phyloP scores from a whole-genome alignment of 257 asterid species.

The Ophiorrhiza pumila region DNA sequence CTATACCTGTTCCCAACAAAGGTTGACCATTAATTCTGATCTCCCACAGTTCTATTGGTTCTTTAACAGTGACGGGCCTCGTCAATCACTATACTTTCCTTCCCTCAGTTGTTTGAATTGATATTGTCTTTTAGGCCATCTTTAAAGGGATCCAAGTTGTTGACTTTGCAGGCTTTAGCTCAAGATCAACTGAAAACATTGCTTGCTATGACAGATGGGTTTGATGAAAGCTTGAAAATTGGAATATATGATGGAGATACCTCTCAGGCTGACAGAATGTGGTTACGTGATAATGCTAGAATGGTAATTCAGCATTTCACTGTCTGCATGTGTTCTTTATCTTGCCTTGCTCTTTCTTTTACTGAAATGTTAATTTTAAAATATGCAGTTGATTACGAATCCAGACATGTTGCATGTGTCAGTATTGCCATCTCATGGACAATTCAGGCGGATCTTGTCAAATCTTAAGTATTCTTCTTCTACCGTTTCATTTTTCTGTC shows the following conservation, averaged over 20 bases:
- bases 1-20: constrained; percentile 92
- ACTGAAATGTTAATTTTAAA: constrained; percentile 26
- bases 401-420: constrained; percentile 97
- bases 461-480: constrained; percentile 61
- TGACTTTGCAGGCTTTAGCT: constrained; percentile 75
- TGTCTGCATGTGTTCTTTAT: constrained; percentile 21
- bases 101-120: neutral
- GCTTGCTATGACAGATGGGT: constrained; percentile 50
- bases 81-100: neutral
- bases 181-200: constrained; percentile 92
- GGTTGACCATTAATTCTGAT: constrained; percentile 33
- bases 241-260: constrained; percentile 98
- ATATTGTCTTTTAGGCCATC: neutral
- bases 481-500: neutral
- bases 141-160: constrained; percentile 26
- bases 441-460: constrained; percentile 72
- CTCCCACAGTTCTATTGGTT: constrained; percentile 4
- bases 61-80: neutral
- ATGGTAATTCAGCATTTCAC: constrained; percentile 52
- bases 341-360: constrained; percentile 3
- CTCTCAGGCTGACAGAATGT: constrained; percentile 69
- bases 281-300: constrained; percentile 86
- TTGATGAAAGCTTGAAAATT: constrained; percentile 57
- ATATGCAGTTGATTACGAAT: constrained; percentile 84
- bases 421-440: constrained; percentile 78